A percentile compares a stretch with the other conserved stretches of the same genome.
Evolutionary conservation across 495 filamentous ascomycete species (phyloP).

Genomic region (Physcia stellaris): DNA sequence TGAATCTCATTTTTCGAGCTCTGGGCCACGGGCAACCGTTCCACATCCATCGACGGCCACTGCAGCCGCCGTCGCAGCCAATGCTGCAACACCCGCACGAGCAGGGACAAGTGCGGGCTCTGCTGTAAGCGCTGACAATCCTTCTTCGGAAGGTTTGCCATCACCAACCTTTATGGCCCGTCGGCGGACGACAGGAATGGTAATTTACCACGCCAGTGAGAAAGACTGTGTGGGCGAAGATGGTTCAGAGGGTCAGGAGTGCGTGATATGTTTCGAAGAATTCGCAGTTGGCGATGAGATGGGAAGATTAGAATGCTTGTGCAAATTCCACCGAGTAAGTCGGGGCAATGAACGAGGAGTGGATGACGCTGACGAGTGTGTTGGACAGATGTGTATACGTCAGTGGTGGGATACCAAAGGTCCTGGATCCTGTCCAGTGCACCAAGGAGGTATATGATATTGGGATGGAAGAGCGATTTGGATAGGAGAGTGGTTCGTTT

Average conservation of each 20-base stretch:
- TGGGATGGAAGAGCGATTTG: background rate
- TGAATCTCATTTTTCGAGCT: conserved; percentile 25
- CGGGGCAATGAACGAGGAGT: conserved; percentile 15
- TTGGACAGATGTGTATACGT: conserved; percentile 13
- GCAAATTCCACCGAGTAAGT: conserved; percentile 73
- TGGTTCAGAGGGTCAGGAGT: conserved; percentile 45
- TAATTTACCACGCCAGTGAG: conserved; percentile 70
- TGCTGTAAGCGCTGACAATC: background rate
- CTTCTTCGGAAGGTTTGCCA: background rate
- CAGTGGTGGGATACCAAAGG: conserved; percentile 20
- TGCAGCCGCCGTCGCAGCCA: conserved; percentile 11
- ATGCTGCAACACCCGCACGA: conserved; percentile 7
- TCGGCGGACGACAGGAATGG: conserved; percentile 30
- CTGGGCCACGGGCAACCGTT: conserved; percentile 2
- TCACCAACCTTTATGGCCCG: conserved; percentile 2
- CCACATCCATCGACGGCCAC: conserved; percentile 12
- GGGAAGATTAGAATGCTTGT: conserved; percentile 80
- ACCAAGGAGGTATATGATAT: conserved; percentile 12
- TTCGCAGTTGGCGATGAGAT: conserved; percentile 74
- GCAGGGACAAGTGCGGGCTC: conserved; percentile 6
- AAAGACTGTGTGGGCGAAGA: conserved; percentile 76
- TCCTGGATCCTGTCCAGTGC: conserved; percentile 15
- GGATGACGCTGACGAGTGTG: background rate
- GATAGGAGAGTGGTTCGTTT: too few species aligned
- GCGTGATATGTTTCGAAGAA: conserved; percentile 92